These are phyloP conservation scores for Xerocomellus intermedius DNA, from an alignment of 768 basidiomycete species.

Conservation along the genomic window DNA sequence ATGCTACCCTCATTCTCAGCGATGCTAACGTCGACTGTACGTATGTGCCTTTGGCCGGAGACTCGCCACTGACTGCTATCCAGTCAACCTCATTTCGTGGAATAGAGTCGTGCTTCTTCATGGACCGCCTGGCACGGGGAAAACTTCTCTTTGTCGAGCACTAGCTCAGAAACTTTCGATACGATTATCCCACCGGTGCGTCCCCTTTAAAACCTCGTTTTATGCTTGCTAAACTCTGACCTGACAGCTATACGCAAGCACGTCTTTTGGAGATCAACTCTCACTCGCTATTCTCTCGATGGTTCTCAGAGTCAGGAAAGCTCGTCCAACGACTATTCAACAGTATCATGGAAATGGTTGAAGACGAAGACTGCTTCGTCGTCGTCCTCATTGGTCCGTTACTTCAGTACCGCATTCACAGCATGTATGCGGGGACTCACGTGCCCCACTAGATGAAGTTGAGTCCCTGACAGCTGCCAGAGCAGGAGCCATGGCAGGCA, in stretches of 20 bases:
- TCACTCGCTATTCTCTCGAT: conserved; percentile 95
- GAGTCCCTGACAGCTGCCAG: conserved; percentile 94
- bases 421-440: conserved; percentile 6
- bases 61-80: conserved; percentile 4
- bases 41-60: conserved; percentile 26
- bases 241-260: conserved; percentile 73
- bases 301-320: conserved; percentile 99
- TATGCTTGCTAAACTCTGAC: not conserved
- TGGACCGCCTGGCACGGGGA: conserved; percentile 97
- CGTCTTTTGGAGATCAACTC: conserved; percentile 97
- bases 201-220: conserved; percentile 1
- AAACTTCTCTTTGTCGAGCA: conserved; percentile 92
- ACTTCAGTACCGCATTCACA: not conserved
- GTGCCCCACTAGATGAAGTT: conserved; percentile 74
- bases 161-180: conserved; percentile 95
- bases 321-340: conserved; percentile 92
- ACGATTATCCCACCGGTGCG: conserved; percentile 78
- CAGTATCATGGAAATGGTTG: conserved; percentile 85
- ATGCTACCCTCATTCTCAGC: conserved; percentile 90
- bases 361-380: conserved; percentile 89
- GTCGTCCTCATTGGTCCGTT: conserved; percentile 85
- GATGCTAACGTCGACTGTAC: conserved; percentile 83
- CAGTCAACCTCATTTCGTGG: conserved; percentile 92
- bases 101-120: conserved; percentile 93
- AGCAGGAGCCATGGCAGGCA: conserved; percentile 92